Evolutionary conservation across 2,329 filamentous ascomycete genomes (phyloP), one percentile per base, ranked within the genome.

Genomic region (Pseudocercospora cruenta): DNA sequence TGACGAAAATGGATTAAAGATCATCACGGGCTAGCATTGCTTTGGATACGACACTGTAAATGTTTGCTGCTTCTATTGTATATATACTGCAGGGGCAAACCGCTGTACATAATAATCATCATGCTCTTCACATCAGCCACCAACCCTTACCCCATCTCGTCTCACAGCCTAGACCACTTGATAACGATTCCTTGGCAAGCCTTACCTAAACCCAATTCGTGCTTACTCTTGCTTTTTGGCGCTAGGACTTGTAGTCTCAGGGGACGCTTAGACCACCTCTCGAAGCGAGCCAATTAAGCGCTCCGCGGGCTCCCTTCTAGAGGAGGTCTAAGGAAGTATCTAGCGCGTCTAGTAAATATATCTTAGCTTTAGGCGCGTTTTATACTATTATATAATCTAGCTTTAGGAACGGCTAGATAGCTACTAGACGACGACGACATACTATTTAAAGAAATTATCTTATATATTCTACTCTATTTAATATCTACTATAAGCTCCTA

Each of bases 41-140:
- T 31, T 33, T 10, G 16, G 16, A n/a, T 21, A 1, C 4, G 12
- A 33, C 16, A 3, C 8, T 58, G 55, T 58, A 62, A n/a, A 62
- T 62, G 53, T 21, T 26, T 26, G 7, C 19, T 28, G 7, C 55
- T 58, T 58, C 31, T 58, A 7, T 53, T 60, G 58, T 57, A 62
- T 58, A 64, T 54, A 59, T 60, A 16, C 51, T 58, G 39, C 28
- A 33, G 10, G 10, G 16, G 45, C 28, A 19, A 24, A 36, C 33
- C n/a, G n/a, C 5, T 64, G 62, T 64, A 64, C 22, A 64, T 64
- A 60, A 39, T n/a, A 4, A 39, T n/a, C n/a, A n/a, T n/a, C 5
- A 16, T 4, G 2, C 33, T 36, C 33, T 39, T 2, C 36, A 39
- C 14, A 39, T 33, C 21, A 21, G 45, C n/a, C 45, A 49, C n/a